Conservation (phyloP, 2,329 filamentous ascomycete species). For the Fusarium agapanthi region DNA sequence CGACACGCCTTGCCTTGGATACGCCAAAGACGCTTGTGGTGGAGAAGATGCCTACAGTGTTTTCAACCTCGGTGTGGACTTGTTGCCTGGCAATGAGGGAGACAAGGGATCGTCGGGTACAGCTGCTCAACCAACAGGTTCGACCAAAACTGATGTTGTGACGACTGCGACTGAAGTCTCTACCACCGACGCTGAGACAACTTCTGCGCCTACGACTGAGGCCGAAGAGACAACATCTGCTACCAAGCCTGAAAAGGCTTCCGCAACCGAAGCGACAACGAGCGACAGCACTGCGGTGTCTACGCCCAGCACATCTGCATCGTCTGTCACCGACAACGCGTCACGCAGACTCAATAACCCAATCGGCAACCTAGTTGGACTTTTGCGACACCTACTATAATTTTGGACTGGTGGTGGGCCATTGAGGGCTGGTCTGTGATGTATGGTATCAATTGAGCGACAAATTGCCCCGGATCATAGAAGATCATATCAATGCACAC, state of each 20-base stretch:
- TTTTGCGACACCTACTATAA: background rate
- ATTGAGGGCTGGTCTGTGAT: no score
- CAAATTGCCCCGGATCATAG: background rate
- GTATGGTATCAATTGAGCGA: background rate
- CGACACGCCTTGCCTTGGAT: conserved; percentile 21
- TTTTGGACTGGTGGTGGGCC: fast-evolving
- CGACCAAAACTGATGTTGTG: background rate
- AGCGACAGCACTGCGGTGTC: background rate
- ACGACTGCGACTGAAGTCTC: background rate
- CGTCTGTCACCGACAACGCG: conserved; percentile 3
- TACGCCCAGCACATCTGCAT: conserved; percentile 6
- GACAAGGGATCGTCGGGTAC: background rate
- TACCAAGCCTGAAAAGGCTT: background rate
- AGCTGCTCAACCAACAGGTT: background rate
- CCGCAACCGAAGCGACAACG: background rate
- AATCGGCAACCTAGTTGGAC: background rate
- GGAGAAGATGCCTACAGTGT: conserved; percentile 16
- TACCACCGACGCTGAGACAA: background rate
- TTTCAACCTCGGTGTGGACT: conserved; percentile 4
- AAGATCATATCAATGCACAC: background rate
- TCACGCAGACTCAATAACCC: conserved; percentile 8
- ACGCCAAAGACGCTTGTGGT: conserved; percentile 13
- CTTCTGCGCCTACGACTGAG: background rate
- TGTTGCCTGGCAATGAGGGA: background rate
- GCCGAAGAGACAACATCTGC: background rate